Base-by-base conservation (phyloP, 805 yeast genomes). In the Pichia membranifaciens region DNA sequence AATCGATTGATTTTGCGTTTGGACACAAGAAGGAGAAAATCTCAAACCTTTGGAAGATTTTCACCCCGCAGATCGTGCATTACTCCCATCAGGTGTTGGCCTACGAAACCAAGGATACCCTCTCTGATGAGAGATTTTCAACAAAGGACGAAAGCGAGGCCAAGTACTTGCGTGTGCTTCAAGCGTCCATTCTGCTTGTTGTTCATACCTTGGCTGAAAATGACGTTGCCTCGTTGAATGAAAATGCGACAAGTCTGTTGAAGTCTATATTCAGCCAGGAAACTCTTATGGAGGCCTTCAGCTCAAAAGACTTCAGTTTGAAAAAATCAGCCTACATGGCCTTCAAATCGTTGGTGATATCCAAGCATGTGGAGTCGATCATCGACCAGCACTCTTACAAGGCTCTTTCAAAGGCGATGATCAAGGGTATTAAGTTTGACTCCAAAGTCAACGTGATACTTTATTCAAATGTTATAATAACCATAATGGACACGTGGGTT, bases 71-170 rank as follows among this genome's bases (percentile, higher is more conserved):
- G 45, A 73, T 87, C 13, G 54, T 85, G 16, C 76, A 76, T 41
- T 80, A 75, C 50, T 69, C 79, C 12, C 66, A 70, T 38, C 78
- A 80, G 32, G 69, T 78, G 0, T 56, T 87, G 8, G 62, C 74
- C 15, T 61, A 66, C 29, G 96, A 89, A 59, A 69, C 78, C 3
- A 73, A 73, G 4, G 79, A 75, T 15, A 75, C 88, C 0, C 62
- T 90, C 18, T 80, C 90, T 2, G 96, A 90, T 57, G 84, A 82
- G 58, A 70, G 96, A 47, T 80, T 78, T 54, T 75, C 81, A 17
- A 73, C 79, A 3, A 74, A 74, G 42, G 86, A 81, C 39, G 95
- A 88, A 50, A 74, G 86, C 0, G 69, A 69, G 25, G 65, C 79
- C 17, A 87, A 86, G 59, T 86, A 80, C 58, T 69, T 72, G 25